phyloP scores from a whole-genome alignment of 2,329 filamentous ascomycete species.

The Tolypocladium inflatum region DNA sequence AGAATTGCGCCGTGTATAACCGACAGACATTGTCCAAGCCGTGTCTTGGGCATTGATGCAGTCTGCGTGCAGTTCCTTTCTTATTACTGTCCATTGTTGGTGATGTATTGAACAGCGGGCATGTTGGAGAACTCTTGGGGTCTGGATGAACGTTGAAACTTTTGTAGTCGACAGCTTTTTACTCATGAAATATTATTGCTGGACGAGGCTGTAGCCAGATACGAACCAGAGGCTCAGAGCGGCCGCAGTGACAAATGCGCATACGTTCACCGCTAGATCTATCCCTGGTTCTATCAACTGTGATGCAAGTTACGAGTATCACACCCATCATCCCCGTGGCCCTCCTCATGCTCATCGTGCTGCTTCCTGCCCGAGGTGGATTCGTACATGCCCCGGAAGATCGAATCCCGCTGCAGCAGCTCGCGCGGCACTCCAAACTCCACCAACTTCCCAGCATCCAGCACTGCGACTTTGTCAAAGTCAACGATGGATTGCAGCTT shows the following conservation, averaged over 20 bases:
- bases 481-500: background rate
- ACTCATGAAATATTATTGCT: too few species aligned
- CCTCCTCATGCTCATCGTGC: background rate
- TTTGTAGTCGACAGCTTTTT: too few species aligned
- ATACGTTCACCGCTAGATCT: too few species aligned
- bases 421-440: background rate
- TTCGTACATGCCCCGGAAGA: background rate
- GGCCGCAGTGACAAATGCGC: too few species aligned
- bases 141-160: too few species aligned
- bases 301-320: background rate
- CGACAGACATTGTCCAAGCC: too few species aligned
- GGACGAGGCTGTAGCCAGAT: too few species aligned
- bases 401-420: background rate
- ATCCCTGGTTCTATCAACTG: background rate
- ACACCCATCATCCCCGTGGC: background rate
- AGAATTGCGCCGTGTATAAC: background rate
- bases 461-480: background rate
- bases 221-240: too few species aligned
- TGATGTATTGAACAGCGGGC: background rate
- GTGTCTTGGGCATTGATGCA: too few species aligned
- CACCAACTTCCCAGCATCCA: background rate
- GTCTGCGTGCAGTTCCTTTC: too few species aligned
- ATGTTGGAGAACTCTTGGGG: background rate
- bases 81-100: background rate
- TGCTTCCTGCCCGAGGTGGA: background rate